phyloP scores from a whole-genome alignment of 495 filamentous ascomycete genomes.

The Xylaria cubensis region DNA sequence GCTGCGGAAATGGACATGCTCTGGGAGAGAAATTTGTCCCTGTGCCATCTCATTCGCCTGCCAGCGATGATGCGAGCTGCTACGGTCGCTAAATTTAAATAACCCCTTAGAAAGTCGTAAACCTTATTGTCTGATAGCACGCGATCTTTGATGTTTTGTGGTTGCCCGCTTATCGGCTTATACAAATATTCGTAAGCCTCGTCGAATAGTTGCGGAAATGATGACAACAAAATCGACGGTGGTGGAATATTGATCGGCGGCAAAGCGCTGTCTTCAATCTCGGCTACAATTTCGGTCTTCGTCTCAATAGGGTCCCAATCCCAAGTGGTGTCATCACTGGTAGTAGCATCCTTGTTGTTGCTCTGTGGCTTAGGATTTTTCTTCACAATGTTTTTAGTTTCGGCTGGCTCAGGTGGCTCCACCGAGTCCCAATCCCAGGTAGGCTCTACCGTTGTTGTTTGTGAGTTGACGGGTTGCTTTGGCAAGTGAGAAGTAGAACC shows the following conservation, averaged over 20 bases:
- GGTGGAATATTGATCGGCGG: slow-evolving; percentile 91
- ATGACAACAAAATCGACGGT: slow-evolving; percentile 77
- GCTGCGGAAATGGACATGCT: slow-evolving; percentile 82
- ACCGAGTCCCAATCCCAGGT: slow-evolving; percentile 54
- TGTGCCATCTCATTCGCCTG: slow-evolving; percentile 85
- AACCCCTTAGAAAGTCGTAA: slow-evolving; percentile 58
- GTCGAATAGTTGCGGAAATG: slow-evolving; percentile 72
- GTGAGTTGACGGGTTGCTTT: slow-evolving; percentile 32
- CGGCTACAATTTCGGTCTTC: slow-evolving; percentile 29
- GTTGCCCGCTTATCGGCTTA: slow-evolving; percentile 58
- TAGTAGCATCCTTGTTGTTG: slow-evolving; percentile 2
- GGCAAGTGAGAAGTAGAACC: slow-evolving; percentile 62
- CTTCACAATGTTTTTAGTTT: not conserved
- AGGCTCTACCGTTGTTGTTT: slow-evolving; percentile 27
- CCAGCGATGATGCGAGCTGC: slow-evolving; percentile 84
- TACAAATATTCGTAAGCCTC: slow-evolving; percentile 60
- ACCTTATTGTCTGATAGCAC: slow-evolving; percentile 64
- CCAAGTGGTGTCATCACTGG: slow-evolving; percentile 33
- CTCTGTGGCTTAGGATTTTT: slow-evolving; percentile 2
- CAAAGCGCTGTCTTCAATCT: slow-evolving; percentile 40
- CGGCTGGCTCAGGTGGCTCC: slow-evolving; percentile 31
- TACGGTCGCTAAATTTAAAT: slow-evolving; percentile 66
- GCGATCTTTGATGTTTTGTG: slow-evolving; percentile 60
- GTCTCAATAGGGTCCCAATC: slow-evolving; percentile 38
- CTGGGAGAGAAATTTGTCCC: slow-evolving; percentile 84